These are phyloP conservation scores for Eutrema salsugineum DNA, from an alignment of 441 rosid species.

Conservation along the genomic window DNA sequence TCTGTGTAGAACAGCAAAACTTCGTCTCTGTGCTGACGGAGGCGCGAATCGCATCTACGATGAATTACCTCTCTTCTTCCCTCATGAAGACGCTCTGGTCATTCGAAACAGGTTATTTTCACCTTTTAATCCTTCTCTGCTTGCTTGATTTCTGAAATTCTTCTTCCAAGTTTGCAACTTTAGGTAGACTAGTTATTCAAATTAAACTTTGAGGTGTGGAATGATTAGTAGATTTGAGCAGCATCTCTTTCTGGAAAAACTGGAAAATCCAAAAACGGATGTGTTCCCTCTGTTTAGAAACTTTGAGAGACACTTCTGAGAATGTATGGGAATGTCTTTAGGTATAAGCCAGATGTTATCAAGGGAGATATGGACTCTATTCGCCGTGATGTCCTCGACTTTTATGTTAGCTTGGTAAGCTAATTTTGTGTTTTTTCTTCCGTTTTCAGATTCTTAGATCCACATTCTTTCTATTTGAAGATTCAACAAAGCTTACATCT, in stretches of 20 bases:
- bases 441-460: not conserved
- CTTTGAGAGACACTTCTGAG: not conserved
- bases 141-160: not conserved
- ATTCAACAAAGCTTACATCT: not conserved
- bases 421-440: not conserved
- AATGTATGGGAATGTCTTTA: slow-evolving; percentile 25
- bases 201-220: too few relatives aligned
- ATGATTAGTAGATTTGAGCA: not conserved
- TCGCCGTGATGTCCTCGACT: slow-evolving; percentile 55
- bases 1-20: slow-evolving; percentile 63
- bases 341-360: slow-evolving; percentile 83
- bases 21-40: slow-evolving; percentile 92
- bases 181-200: too few relatives aligned
- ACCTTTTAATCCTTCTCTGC: not conserved
- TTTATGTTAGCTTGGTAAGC: slow-evolving; percentile 59
- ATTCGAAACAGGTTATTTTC: slow-evolving; percentile 55
- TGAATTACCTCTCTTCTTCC: slow-evolving; percentile 76
- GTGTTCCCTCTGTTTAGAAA: not conserved
- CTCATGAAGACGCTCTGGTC: slow-evolving; percentile 47
- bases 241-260: not conserved
- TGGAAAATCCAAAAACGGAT: not conserved
- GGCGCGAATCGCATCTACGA: slow-evolving; percentile 96
- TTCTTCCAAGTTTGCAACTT: not conserved
- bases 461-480: not conserved
- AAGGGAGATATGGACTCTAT: slow-evolving; percentile 97